These are phyloP conservation scores for Lepidium campestre DNA, from an alignment of 441 rosid species.

Conservation along the genomic window DNA sequence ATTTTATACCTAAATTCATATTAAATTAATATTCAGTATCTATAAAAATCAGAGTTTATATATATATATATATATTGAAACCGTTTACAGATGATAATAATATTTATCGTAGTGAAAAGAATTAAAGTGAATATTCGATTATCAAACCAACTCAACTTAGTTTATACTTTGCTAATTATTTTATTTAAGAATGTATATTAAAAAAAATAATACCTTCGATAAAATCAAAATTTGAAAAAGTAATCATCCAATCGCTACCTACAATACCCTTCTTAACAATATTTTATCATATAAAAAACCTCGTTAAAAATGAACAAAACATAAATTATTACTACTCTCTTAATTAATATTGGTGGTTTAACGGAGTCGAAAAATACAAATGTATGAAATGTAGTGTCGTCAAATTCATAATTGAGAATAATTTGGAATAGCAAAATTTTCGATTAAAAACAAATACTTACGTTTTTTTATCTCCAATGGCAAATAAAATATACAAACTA, in stretches of 20 bases:
- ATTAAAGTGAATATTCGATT: too few species aligned
- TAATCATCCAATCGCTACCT: neutral
- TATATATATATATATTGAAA: too few species aligned
- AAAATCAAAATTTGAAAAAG: neutral
- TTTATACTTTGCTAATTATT: too few species aligned
- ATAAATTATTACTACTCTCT: neutral
- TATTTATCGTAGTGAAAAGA: too few species aligned
- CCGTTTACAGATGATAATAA: too few species aligned
- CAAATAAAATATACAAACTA: neutral
- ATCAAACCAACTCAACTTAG: too few species aligned
- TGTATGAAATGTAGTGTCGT: neutral
- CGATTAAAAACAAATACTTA: neutral
- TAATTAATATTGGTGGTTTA: neutral
- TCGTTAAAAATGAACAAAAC: too few species aligned
- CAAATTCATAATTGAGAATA: neutral
- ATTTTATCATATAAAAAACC: neutral
- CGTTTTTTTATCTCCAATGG: neutral
- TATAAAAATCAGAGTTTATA: too few species aligned
- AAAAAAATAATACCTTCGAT: neutral
- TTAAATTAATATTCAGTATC: too few species aligned
- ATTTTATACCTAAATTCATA: too few species aligned
- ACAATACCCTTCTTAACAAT: neutral
- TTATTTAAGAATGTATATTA: too few species aligned
- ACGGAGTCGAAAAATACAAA: neutral
- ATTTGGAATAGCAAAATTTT: neutral